Base-by-base conservation (phyloP, 345 rosid species). In the Linum tenue region DNA sequence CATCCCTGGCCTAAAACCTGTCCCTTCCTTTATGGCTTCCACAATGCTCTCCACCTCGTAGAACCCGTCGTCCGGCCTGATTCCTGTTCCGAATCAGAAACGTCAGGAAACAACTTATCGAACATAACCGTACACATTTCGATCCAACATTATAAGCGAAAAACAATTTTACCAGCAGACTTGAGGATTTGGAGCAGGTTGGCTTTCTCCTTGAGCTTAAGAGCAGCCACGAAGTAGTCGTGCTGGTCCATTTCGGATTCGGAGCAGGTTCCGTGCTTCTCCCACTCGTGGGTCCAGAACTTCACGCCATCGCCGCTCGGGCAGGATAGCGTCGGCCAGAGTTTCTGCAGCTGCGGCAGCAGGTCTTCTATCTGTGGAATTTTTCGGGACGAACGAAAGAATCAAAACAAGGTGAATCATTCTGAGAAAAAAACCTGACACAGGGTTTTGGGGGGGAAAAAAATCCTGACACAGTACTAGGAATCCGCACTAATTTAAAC, bases 201-300 rank as follows among this genome's bases (percentile, higher is more conserved):
- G 6, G 65, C 70, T 72, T 76, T 75, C 10, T 84, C 55, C 71
- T 76, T 89, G 37, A 89, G 72, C 51, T 71, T 73, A 43, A 91
- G 84, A 58, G 80, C 75, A 4, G 82, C 77, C 65, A 84, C 78
- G 7, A 91, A 91, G 71, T 91, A 91, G 1, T 72, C 89, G 38
- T 69, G 92, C 65, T 86, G 91, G 70, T 79, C 84, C 36, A 91
- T 78, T 14, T 75, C 82, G 0, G 96, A 87, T 67, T 85, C 86
- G 0, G 96, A 69, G 76, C 96, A 91, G 0, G 96, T 89, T 0
- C 96, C 98, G 4, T 91, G 96, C 69, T 91, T 91, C 1, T 35
- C 70, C 98, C 96, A 91, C 64, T 91, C 96, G 58, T 91, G 92
- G 36, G 83, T 67, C 98, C 98, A 91, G 64, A 91, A 89, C 66